Percentiles rank a stretch among this genome's conserved stretches.
Evolutionary conservation across 257 asterid genomes (phyloP).

Genomic region (Gentiana dahurica): DNA sequence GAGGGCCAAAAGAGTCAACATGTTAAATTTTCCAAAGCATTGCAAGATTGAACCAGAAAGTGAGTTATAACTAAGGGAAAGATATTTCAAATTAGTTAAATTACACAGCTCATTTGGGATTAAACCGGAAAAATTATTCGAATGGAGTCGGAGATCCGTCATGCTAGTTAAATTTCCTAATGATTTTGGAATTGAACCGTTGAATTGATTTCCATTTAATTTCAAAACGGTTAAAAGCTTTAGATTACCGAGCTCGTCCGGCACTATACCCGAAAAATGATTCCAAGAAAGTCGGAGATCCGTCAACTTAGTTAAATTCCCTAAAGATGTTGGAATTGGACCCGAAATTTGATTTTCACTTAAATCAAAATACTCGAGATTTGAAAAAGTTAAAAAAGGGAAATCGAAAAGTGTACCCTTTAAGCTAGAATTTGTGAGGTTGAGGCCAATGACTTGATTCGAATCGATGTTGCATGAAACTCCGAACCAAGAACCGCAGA

Average conservation of each 20-base stretch:
- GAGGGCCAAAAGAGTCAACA: conserved; percentile 5
- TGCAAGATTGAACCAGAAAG: conserved; percentile 17
- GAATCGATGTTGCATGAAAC: conserved; percentile 8
- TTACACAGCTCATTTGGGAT: conserved; percentile 17
- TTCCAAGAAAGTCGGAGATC: background rate
- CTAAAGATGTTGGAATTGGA: background rate
- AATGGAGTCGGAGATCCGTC: background rate
- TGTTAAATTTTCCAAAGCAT: conserved; percentile 8
- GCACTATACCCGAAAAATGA: background rate
- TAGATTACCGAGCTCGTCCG: conserved; percentile 6
- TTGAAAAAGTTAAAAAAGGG: conserved; percentile 13
- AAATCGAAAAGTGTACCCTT: conserved; percentile 10
- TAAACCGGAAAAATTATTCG: conserved; percentile 8
- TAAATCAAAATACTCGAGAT: conserved; percentile 14
- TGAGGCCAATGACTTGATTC: conserved; percentile 3
- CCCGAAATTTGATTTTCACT: conserved; percentile 6
- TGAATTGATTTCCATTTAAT: background rate
- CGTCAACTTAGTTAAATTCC: background rate
- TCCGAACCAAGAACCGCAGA: conserved; percentile 13
- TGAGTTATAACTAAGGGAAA: conserved; percentile 7
- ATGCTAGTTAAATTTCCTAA: background rate
- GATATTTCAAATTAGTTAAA: background rate
- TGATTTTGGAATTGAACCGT: background rate
- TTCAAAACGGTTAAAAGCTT: background rate
- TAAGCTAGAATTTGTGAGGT: conserved; percentile 8